phyloP scores from a whole-genome alignment of 164 flowering plant species.

The Piper betle region DNA sequence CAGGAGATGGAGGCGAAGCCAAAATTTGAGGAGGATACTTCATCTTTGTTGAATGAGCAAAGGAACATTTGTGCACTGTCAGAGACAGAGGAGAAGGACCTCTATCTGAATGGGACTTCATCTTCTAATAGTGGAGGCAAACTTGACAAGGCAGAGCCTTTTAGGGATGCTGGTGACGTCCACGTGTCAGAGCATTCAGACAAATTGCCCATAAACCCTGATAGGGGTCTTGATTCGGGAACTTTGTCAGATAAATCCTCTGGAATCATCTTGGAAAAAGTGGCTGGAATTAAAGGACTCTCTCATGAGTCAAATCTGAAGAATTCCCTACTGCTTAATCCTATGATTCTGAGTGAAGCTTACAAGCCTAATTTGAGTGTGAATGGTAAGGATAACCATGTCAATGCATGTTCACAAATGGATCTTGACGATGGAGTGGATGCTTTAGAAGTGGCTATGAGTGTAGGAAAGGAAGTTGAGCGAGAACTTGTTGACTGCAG shows the following conservation, averaged over 20 bases:
- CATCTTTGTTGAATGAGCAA: constrained; percentile 9
- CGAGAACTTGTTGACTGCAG: constrained; percentile 43
- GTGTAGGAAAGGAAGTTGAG: constrained; percentile 72
- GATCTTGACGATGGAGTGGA: constrained; percentile 69
- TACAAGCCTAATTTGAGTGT: constrained; percentile 13
- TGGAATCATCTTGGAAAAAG: not conserved
- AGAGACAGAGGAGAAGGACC: constrained; percentile 9
- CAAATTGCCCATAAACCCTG: not conserved
- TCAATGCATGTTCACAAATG: constrained; percentile 26
- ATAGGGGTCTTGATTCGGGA: not conserved
- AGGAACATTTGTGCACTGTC: constrained; percentile 10
- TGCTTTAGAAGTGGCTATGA: constrained; percentile 72
- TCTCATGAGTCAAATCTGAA: constrained; percentile 10
- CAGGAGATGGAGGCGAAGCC: constrained; percentile 9
- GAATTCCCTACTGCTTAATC: constrained; percentile 10
- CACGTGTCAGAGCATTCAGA: not conserved
- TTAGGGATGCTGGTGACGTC: not conserved
- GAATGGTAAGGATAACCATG: constrained; percentile 12
- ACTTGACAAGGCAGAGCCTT: not conserved
- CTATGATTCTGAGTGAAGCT: constrained; percentile 13
- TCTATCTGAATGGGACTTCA: not conserved
- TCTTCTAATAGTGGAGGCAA: not conserved
- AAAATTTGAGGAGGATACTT: constrained; percentile 8
- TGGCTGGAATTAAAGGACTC: constrained; percentile 13
- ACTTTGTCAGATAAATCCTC: not conserved